Evolutionary conservation across 2,329 filamentous ascomycete species (phyloP).

Genomic region (Pestalotiopsis sp.): DNA sequence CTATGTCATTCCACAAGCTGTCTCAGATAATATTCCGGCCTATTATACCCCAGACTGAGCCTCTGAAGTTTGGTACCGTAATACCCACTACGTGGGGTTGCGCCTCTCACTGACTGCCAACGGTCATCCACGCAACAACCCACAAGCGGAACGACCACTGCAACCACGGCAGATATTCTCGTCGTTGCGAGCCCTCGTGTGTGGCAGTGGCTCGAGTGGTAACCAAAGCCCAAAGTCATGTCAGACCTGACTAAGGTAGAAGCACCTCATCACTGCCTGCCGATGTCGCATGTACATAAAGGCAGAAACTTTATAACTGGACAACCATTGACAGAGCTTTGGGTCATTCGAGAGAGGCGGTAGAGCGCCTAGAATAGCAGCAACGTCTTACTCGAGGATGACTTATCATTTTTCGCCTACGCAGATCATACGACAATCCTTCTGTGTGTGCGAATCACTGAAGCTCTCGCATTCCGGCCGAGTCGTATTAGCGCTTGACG

Average conservation of each 20-base stretch:
- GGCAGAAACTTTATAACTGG: background rate
- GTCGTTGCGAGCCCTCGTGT: background rate
- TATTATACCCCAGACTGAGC: conserved; percentile 1
- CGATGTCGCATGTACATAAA: background rate
- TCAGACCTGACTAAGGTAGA: background rate
- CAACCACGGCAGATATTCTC: background rate
- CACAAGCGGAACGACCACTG: background rate
- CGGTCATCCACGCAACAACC: background rate
- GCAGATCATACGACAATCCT: background rate
- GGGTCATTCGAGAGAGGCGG: background rate
- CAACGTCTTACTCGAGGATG: background rate
- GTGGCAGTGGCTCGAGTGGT: background rate
- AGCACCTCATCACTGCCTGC: background rate
- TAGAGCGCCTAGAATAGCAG: background rate
- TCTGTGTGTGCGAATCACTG: background rate
- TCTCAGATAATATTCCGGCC: conserved; percentile 5
- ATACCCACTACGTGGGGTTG: background rate
- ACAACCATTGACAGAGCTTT: background rate
- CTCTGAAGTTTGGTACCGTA: background rate
- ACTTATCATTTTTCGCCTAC: background rate
- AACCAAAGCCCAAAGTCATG: background rate
- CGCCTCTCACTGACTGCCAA: background rate
- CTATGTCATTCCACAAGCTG: conserved; percentile 1
- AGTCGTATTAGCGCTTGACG: conserved; percentile 1
- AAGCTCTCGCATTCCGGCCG: background rate